These are phyloP conservation scores for Tylopilus balloui DNA, from an alignment of 768 basidiomycete genomes.

Conservation along the genomic window DNA sequence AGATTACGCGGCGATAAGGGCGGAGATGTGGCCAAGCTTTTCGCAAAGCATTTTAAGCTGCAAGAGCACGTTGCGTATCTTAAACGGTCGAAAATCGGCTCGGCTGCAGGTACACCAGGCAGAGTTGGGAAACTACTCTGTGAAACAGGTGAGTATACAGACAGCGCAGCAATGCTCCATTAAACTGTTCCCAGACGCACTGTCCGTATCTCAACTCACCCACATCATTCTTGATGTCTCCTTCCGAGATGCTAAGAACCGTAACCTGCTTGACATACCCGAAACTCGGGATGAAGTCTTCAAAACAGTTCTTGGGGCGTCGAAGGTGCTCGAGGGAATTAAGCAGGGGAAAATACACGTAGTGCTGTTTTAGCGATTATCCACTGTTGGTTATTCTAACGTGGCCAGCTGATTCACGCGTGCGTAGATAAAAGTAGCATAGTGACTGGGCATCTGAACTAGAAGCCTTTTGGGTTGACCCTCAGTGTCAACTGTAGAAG, in stretches of 20 bases:
- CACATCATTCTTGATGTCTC: constrained; percentile 82
- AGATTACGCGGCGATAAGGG: constrained; percentile 74
- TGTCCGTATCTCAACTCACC: constrained; percentile 68
- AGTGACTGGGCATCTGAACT: constrained; percentile 36
- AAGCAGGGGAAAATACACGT: constrained; percentile 70
- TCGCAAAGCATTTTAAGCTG: constrained; percentile 92
- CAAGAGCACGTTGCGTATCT: constrained; percentile 83
- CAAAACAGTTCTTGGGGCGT: constrained; percentile 61
- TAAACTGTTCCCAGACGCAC: constrained; percentile 49
- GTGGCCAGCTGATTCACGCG: neutral
- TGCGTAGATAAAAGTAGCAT: constrained; percentile 12
- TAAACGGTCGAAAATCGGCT: constrained; percentile 76
- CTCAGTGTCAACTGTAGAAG: constrained; percentile 68
- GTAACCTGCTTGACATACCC: constrained; percentile 73
- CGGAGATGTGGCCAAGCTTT: constrained; percentile 91
- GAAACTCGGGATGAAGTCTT: constrained; percentile 83
- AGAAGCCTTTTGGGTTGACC: constrained; percentile 92
- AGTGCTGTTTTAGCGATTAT: constrained; percentile 60
- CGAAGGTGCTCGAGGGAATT: constrained; percentile 57
- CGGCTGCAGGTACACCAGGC: constrained; percentile 90
- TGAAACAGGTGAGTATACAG: constrained; percentile 51
- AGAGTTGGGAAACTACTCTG: constrained; percentile 82
- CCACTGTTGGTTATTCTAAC: neutral
- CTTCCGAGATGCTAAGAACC: constrained; percentile 70
- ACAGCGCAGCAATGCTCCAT: neutral